phyloP scores from a whole-genome alignment of 2,329 filamentous ascomycete species.

The Blastomyces gilchristii region DNA sequence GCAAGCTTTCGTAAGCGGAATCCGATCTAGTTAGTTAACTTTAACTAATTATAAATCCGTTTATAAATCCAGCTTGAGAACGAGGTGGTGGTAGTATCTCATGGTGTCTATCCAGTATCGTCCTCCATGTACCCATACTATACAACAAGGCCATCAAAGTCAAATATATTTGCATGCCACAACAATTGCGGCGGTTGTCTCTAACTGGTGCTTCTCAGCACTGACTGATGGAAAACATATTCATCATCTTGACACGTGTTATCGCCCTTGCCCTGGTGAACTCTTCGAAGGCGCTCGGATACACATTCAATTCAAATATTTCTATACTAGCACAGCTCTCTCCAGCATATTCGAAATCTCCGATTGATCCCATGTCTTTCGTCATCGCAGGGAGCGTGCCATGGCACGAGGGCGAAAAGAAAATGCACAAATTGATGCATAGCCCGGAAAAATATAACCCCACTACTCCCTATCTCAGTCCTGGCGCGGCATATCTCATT shows the following conservation, averaged over 20 bases:
- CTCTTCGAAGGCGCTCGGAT: neutral
- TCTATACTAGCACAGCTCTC: neutral
- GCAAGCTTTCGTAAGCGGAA: neutral
- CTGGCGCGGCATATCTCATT: slow-evolving; percentile 51
- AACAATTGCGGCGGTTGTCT: neutral
- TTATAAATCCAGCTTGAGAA: neutral
- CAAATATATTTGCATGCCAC: neutral
- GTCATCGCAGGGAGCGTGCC: slow-evolving; percentile 18
- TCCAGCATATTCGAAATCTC: neutral
- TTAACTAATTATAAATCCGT: neutral
- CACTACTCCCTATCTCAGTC: slow-evolving; percentile 53
- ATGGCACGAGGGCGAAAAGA: slow-evolving; percentile 58
- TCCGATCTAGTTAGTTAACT: too few species aligned
- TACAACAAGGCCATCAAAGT: neutral
- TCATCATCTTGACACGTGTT: neutral
- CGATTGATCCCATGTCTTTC: slow-evolving; percentile 16
- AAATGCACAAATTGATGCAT: slow-evolving; percentile 53
- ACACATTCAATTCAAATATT: neutral
- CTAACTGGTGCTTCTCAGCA: neutral
- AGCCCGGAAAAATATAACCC: slow-evolving; percentile 55
- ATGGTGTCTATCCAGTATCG: neutral
- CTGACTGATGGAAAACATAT: neutral
- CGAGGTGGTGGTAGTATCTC: neutral
- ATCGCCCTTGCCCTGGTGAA: neutral
- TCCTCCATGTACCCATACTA: neutral